Conservation (phyloP, 768 basidiomycete genomes). For the Multifurca ochricompacta region DNA sequence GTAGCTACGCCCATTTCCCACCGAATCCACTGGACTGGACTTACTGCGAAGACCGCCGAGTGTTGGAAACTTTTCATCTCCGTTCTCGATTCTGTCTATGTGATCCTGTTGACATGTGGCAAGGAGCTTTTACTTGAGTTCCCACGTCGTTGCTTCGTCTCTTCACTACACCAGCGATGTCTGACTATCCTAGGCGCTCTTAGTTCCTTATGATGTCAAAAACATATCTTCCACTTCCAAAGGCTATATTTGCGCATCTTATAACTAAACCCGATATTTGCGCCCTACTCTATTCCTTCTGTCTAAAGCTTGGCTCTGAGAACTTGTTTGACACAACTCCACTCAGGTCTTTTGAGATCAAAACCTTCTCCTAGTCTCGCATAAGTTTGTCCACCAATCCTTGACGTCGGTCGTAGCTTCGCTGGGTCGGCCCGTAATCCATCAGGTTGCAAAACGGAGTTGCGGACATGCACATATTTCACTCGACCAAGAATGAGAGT, state of each 20-base stretch:
- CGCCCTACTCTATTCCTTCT: not conserved
- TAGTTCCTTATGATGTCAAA: constrained; percentile 8
- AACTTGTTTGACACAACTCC: constrained; percentile 33
- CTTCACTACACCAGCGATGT: not conserved
- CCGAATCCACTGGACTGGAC: not conserved
- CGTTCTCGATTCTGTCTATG: constrained; percentile 3
- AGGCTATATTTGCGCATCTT: constrained; percentile 11
- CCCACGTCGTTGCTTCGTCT: constrained; percentile 18
- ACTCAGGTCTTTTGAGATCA: constrained; percentile 37
- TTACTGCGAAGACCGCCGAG: not conserved
- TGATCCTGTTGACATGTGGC: constrained; percentile 10
- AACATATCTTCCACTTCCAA: constrained; percentile 9
- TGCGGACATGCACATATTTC: constrained; percentile 44
- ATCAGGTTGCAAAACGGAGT: constrained; percentile 38
- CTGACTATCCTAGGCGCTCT: constrained; percentile 2
- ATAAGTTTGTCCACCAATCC: constrained; percentile 52
- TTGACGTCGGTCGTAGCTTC: constrained; percentile 42
- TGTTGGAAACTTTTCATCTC: constrained; percentile 5
- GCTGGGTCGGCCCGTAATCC: constrained; percentile 37
- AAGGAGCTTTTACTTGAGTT: constrained; percentile 1
- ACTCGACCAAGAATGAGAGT: constrained; percentile 48
- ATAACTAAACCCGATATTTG: constrained; percentile 7
- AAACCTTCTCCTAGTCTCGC: constrained; percentile 40
- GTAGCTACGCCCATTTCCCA: not conserved
- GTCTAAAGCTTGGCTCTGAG: constrained; percentile 1